phyloP scores from a whole-genome alignment of 2,329 filamentous ascomycete genomes.

The Claviceps maximensis region DNA sequence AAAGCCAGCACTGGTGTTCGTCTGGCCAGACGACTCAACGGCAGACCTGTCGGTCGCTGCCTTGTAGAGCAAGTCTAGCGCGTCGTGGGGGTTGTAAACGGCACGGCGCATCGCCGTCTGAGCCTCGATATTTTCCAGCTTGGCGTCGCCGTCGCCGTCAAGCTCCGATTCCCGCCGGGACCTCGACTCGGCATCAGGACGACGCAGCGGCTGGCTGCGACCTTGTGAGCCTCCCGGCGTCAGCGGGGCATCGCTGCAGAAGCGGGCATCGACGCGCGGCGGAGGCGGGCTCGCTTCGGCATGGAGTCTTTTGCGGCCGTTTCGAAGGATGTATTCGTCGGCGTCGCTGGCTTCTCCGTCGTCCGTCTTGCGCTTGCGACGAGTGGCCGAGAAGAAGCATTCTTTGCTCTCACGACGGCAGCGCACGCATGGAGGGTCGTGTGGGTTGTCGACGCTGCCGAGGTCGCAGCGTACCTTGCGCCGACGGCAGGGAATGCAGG shows the following conservation, averaged over 20 bases:
- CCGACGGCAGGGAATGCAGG: slow-evolving; percentile 48
- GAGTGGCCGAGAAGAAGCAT: slow-evolving; percentile 90
- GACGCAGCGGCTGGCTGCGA: slow-evolving; percentile 50
- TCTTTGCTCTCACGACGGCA: slow-evolving; percentile 92
- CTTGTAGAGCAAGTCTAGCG: slow-evolving; percentile 80
- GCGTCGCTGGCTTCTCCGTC: slow-evolving; percentile 39
- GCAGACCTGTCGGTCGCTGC: slow-evolving; percentile 55
- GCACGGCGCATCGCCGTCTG: slow-evolving; percentile 53
- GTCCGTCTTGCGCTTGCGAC: slow-evolving; percentile 75
- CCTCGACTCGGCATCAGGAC: slow-evolving; percentile 33
- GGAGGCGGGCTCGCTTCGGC: slow-evolving; percentile 30
- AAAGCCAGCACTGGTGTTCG: slow-evolving; percentile 6
- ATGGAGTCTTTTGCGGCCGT: slow-evolving; percentile 56
- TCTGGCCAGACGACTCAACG: slow-evolving; percentile 11
- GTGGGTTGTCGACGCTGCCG: slow-evolving; percentile 77
- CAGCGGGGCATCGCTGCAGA: slow-evolving; percentile 40
- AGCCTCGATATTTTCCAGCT: slow-evolving; percentile 51
- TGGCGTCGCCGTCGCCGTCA: slow-evolving; percentile 44
- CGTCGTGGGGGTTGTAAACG: slow-evolving; percentile 85
- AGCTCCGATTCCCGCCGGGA: slow-evolving; percentile 22
- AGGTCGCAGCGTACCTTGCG: slow-evolving; percentile 51
- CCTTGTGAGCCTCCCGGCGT: slow-evolving; percentile 56
- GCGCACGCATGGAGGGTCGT: slow-evolving; percentile 85
- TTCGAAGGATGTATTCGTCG: slow-evolving; percentile 58
- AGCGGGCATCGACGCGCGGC: slow-evolving; percentile 26